A percentile compares a stretch with the other conserved stretches of the same genome.
Conservation (phyloP, 1,284 basidiomycete species). For the Rhodotorula sp. region DNA sequence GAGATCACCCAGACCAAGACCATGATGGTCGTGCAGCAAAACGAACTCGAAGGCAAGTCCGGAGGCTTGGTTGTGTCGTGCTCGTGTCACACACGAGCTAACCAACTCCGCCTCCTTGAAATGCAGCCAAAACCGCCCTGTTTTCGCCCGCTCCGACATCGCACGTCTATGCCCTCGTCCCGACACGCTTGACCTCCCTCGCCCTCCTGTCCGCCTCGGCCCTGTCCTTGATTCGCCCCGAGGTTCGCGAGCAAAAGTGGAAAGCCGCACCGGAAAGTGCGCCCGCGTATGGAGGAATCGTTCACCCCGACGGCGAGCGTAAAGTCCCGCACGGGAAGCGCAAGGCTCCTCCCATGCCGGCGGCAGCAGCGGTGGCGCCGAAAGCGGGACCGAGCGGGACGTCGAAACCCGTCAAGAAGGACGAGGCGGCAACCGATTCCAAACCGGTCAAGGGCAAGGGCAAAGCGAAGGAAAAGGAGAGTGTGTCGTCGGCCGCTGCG, state of each 20-base stretch:
- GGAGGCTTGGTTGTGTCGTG: too few species aligned
- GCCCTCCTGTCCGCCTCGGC: slow-evolving; percentile 11
- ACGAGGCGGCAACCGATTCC: not conserved
- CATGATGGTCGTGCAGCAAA: slow-evolving; percentile 17
- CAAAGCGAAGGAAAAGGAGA: slow-evolving; percentile 11
- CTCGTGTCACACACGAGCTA: too few species aligned
- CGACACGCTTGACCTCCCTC: slow-evolving; percentile 12
- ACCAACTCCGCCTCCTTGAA: not conserved
- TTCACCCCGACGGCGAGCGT: slow-evolving; percentile 17
- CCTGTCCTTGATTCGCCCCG: slow-evolving; percentile 9
- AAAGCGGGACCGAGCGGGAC: slow-evolving; percentile 10
- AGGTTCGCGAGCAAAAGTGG: slow-evolving; percentile 15
- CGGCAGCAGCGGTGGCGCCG: not conserved
- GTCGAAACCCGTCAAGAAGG: not conserved
- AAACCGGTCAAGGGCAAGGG: slow-evolving; percentile 5
- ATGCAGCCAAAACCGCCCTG: slow-evolving; percentile 9
- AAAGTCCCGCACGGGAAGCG: slow-evolving; percentile 12
- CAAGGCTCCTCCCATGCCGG: not conserved
- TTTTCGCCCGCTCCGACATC: slow-evolving; percentile 13
- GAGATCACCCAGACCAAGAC: not conserved
- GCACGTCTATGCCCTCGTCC: slow-evolving; percentile 30
- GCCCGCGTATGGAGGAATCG: slow-evolving; percentile 21
- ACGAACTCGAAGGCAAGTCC: slow-evolving; percentile 21
- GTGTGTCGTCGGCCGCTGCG: not conserved
- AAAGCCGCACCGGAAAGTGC: slow-evolving; percentile 9